Base-by-base conservation (phyloP, 306 rosid species). In the Pterocarpus macrocarpus region DNA sequence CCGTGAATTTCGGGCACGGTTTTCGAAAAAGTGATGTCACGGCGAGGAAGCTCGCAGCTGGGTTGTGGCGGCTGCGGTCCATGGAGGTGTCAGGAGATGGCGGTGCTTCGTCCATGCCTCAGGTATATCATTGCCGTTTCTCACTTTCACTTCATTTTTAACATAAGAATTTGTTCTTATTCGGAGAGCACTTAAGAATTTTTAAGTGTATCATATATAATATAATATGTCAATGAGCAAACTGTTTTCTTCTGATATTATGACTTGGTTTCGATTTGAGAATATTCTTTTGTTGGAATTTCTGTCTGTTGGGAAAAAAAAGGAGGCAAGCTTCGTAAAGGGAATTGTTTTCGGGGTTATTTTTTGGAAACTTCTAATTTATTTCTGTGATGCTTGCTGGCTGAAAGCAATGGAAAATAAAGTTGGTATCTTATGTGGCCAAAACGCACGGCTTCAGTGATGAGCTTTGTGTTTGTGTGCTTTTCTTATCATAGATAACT, bases 1-100 rank as follows among this genome's bases (percentile, higher is more conserved):
- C 81, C 16, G 77, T 32, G 35, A 83, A 56, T 57, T 85, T 64
- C 55, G 68, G 36, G 35, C 22, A 55, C 30, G 57, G 55, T 39
- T 49, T 67, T 0, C 5, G 28, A 4, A 77, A 82, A 59, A 68
- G 34, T 17, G 39, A 78, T 76, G 70, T 79, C 68, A 83, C 90
- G 1, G 91, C 92, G 14, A 83, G 97, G 78, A 86, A 83, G 79
- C 92, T 92, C 44, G 92, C 91, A 33, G 97, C 97, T 2, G 88
- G 85, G 11, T 88, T 89, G 65, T 89, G 94, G 92, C 85, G 80
- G 15, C 39, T 80, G 8, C 83, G 79, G 43, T 86, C 84, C 13
- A 55, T 17, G 33, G 85, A 87, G 58, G 28, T 80, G 41, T 87
- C 89, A 0, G 43, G 67, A 4, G 73, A 71, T 36, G 36, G 3